Conservation (phyloP, 331 rosid species). For the Pyracantha coccinea region DNA sequence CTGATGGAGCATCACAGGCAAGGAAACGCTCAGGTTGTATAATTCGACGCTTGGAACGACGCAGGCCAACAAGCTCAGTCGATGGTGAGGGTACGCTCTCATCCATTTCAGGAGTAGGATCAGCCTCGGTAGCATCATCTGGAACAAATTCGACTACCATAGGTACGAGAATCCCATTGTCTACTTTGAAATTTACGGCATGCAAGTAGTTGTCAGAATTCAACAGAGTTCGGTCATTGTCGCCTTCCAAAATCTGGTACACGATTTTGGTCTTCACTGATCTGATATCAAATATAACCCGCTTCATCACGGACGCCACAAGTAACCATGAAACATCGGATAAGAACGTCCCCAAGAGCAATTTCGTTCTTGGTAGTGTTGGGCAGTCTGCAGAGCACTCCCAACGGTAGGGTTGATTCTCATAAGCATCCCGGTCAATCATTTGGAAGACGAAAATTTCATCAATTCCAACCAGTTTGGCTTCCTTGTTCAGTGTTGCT, state of each 20-base stretch:
- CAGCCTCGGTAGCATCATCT: constrained; percentile 13
- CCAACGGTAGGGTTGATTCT: constrained; percentile 59
- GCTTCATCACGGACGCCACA: constrained; percentile 57
- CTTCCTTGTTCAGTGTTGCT: constrained; percentile 53
- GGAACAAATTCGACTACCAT: constrained; percentile 34
- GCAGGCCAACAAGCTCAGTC: constrained; percentile 34
- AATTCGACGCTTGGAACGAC: constrained; percentile 86
- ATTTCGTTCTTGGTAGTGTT: constrained; percentile 44
- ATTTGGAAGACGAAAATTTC: constrained; percentile 65
- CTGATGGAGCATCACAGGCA: constrained; percentile 41
- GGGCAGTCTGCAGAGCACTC: constrained; percentile 59
- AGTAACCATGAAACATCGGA: constrained; percentile 75
- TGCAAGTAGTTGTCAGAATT: constrained; percentile 22
- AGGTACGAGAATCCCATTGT: constrained; percentile 40
- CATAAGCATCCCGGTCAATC: constrained; percentile 38
- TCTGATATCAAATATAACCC: constrained; percentile 51
- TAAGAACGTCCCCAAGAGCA: constrained; percentile 62
- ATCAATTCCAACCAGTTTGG: constrained; percentile 41
- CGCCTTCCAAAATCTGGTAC: constrained; percentile 51
- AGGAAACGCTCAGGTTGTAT: constrained; percentile 82
- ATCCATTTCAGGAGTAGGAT: constrained; percentile 9
- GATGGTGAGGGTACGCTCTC: constrained; percentile 26
- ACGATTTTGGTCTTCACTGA: constrained; percentile 59
- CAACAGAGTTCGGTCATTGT: constrained; percentile 13
- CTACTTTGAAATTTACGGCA: constrained; percentile 47